Base-by-base conservation (phyloP, 2,329 filamentous ascomycete genomes). In the Penicillium paneum region DNA sequence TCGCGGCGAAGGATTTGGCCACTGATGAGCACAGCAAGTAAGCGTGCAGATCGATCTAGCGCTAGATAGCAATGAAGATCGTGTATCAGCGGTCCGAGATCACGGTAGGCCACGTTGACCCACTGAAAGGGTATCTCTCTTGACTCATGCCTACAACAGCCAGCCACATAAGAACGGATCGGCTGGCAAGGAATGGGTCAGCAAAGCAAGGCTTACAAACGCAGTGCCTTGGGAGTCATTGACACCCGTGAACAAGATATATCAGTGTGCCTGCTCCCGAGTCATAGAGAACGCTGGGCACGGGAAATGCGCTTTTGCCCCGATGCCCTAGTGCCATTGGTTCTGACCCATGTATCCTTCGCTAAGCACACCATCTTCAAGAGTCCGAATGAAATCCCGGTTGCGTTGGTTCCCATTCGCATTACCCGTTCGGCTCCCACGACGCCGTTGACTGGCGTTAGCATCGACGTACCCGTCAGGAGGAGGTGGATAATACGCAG, bases 401-500 rank as follows among this genome's bases (percentile, higher is more conserved):
- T 92, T 81, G 53, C 79, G 74, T 42, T 76, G 70, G 52, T 78
- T 79, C 41, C 73, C 72, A 75, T 80, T 70, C 40, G 76, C 78
- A 48, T 73, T 72, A 74, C 80, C 71, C 41, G 83, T 82, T 52
- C 91, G 83, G 69, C 90, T 93, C 41, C 89, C 88, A 70, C 92
- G 83, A 66, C 91, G 83, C 39, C 89, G 84, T 29, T 88, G 81
- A 74, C 76, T 84, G n/a, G 80, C 78, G 55, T 82, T 83, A 45
- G 86, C 82, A 57, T 89, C 83, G 8, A 84, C 81, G 65, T 90
- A 86, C 10, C 91, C 90, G 61, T 97, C 93, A 7, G 89, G 86
- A 2, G 93, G 90, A 19, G 94, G 94, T 11, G 94, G 94, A 66
- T 97, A 99, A 74, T 99, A 99, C 1, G 94, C 94, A 5, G 94